phyloP scores from a whole-genome alignment of 345 rosid genomes.

The Raphanus raphanistrum region DNA sequence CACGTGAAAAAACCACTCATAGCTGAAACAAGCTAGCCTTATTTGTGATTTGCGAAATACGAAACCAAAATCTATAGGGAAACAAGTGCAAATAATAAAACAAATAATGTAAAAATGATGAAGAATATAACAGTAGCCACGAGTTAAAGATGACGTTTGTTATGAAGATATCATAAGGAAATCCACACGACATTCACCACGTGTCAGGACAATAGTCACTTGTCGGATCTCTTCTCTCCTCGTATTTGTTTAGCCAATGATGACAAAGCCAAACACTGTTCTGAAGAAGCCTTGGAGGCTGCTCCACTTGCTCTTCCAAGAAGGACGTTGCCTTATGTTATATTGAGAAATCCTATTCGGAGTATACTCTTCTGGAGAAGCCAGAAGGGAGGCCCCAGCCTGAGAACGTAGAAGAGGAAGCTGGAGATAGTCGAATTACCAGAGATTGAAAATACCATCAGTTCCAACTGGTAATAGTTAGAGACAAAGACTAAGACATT shows the following conservation, averaged over 20 bases:
- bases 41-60: no score
- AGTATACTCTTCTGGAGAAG: conserved; percentile 56
- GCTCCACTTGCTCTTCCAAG: conserved; percentile 26
- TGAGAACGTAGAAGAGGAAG: conserved; percentile 31
- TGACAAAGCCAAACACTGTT: conserved; percentile 47
- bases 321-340: conserved; percentile 71
- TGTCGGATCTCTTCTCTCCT: no score
- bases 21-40: conserved; percentile 7
- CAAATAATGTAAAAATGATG: no score
- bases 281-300: conserved; percentile 41
- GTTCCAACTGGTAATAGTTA: conserved; percentile 16
- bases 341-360: conserved; percentile 74
- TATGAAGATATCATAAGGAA: no score
- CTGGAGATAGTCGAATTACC: conserved; percentile 22
- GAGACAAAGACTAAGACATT: background rate
- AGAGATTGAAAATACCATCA: conserved; percentile 25
- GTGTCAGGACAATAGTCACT: no score
- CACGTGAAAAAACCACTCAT: background rate
- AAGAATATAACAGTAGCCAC: no score
- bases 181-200: no score
- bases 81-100: no score
- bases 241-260: no score
- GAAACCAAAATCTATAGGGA: no score
- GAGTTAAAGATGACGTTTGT: no score
- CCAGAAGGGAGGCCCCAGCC: conserved; percentile 39